Base-by-base conservation (phyloP, 768 basidiomycete species). In the Sistotremastrum niveocremeum region DNA sequence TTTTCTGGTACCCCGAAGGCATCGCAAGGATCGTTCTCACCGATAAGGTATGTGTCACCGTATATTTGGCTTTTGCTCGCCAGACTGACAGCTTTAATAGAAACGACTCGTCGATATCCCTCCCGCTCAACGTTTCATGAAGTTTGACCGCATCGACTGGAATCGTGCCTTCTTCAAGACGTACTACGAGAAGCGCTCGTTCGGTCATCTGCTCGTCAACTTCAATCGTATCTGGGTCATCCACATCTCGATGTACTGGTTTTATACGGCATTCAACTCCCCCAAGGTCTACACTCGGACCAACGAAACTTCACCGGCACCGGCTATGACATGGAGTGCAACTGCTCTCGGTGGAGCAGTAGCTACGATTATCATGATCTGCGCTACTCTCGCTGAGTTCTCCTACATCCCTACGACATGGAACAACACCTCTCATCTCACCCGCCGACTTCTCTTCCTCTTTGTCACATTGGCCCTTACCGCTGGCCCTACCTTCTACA, bases 161-260 rank as follows among this genome's bases (percentile, higher is more conserved):
- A 83, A 84, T 57, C 73, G 81, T 30, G 93, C 81, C 3, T 98
- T 98, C 65, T 95, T 91, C 85, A 98, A 99, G 70, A 98, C 94
- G 0, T 99, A 98, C 65, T 90, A 83, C 52, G 95, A 99, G 64
- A 90, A 91, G 58, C 89, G 95, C 32, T 93, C 93, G 0, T 89
- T 94, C 62, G 85, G 90, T 37, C 95, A 99, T 62, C 73, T 98
- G 2, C 75, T 98, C 48, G 93, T 99, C 74, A 97, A 99, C 72
- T 99, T 99, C 71, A 98, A 98, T 68, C 87, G 94, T 41, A 88
- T 99, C 55, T 99, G 95, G 93, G 90, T 98, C 63, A 84, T 94
- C 51, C 95, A 98, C 66, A 70, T 99, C 48, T 77, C 93, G 33
- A 65, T 97, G 60, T 98, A 83, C 71, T 98, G 84, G 76, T 97